phyloP scores from a whole-genome alignment of 805 yeast genomes.

The Teunomyces atbi region DNA sequence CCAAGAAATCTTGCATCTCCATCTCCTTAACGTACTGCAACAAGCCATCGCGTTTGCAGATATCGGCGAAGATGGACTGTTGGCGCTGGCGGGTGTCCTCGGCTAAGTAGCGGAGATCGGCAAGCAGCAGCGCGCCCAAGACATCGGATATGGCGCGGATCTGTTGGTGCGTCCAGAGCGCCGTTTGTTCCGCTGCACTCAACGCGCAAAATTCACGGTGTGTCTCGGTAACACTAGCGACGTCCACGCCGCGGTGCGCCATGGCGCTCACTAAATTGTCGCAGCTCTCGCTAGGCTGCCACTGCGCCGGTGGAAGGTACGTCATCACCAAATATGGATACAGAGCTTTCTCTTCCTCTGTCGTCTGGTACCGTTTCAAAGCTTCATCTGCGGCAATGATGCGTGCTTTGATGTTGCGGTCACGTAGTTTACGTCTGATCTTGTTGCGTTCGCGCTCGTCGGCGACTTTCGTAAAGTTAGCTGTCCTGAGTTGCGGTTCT shows the following conservation, averaged over 20 bases:
- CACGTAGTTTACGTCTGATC: slow-evolving; percentile 44
- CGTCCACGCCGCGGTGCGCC: background rate
- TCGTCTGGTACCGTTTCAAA: background rate
- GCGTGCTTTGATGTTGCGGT: slow-evolving; percentile 37
- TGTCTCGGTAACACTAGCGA: background rate
- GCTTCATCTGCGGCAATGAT: background rate
- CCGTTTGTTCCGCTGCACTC: background rate
- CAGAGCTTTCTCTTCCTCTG: background rate
- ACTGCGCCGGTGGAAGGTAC: background rate
- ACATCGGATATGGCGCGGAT: background rate
- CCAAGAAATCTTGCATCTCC: slow-evolving; percentile 1
- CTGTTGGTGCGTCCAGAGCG: background rate
- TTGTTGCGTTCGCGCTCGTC: slow-evolving; percentile 35
- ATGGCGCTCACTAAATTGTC: background rate
- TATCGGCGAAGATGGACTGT: background rate
- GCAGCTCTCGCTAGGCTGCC: background rate
- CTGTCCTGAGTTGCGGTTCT: background rate
- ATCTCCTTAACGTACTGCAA: slow-evolving; percentile 1
- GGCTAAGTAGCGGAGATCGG: background rate
- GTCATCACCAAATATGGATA: background rate
- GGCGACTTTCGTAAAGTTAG: slow-evolving; percentile 30
- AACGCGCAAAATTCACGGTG: background rate
- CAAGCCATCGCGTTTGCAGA: slow-evolving; percentile 1
- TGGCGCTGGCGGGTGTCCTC: background rate
- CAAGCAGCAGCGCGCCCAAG: background rate